Evolutionary conservation across 2,329 filamentous ascomycete genomes (phyloP), one percentile per base, ranked within the genome.

Genomic region (Ophiostoma sp.): DNA sequence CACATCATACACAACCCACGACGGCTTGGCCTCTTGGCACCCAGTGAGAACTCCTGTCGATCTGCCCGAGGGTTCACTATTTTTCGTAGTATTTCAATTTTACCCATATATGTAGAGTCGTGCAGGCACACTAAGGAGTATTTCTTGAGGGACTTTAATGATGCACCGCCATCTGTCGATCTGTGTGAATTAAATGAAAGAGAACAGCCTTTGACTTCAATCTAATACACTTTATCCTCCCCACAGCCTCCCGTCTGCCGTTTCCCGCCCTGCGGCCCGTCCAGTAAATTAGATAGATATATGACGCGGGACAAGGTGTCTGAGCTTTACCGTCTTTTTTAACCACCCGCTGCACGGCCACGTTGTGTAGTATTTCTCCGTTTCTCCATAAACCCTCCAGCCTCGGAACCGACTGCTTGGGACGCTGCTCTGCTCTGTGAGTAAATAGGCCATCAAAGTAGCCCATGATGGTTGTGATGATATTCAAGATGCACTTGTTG

Each of bases 111-210:
- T 4, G 52, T 1, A 12, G 5, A 28, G 3, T 2, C 2, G 17
- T 36, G 28, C 8, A 11, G 59, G 6, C 17, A 19, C 2, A 0
- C 22, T 5, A 39, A 22, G 57, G 31, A 33, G 9, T 3, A 36
- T 8, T 31, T 19, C 11, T 17, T 15, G 12, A 22, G 5, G 1
- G 5, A 52, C n/a, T 7, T 22, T 1, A n/a, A 63, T n/a, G 33
- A 63, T 39, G 39, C 59, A 64, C 59, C 36, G 33, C 59, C 33
- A 63, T 42, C 55, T 42, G 59, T 64, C 59, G 33, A 64, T 64
- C 33, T 11, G 59, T 64, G 19, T 42, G 59, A 15, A 63, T 11
- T 63, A 61, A 12, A 61, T 22, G 50, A 52, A 5, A 7, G 28
- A 3, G 8, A 55, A 3, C 48, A 25, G 3, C 42, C 15, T 17